Evolutionary conservation across 2,329 filamentous ascomycete genomes (phyloP).

Genomic region (Phyllosticta citrichinensis): DNA sequence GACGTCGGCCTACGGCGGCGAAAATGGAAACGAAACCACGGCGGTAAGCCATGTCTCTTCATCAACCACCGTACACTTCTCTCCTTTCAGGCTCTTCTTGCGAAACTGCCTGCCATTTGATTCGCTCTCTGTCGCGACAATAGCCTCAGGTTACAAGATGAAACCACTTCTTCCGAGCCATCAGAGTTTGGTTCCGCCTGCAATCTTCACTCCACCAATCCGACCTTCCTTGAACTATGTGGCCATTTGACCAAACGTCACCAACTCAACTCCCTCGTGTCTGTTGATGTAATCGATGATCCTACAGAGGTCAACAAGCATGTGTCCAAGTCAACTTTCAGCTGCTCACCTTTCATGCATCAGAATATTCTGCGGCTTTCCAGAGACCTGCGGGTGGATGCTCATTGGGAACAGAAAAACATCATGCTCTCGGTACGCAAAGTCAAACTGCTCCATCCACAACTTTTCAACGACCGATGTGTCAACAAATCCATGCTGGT

Average conservation of each 20-base stretch:
- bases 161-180: not conserved
- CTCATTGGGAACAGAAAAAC: conserved; percentile 39
- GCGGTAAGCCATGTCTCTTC: not conserved
- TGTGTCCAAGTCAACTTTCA: no score
- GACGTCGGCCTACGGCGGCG: not conserved
- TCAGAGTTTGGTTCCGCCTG: conserved; percentile 19
- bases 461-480: conserved; percentile 31
- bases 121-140: not conserved
- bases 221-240: conserved; percentile 27
- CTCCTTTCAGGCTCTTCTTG: no score
- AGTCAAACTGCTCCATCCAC: conserved; percentile 40
- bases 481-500: conserved; percentile 33
- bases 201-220: conserved; percentile 23
- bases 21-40: not conserved
- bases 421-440: conserved; percentile 36
- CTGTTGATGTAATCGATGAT: conserved; percentile 37
- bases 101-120: not conserved
- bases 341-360: conserved; percentile 32
- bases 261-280: conserved; percentile 37
- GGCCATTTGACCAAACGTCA: conserved; percentile 27
- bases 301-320: not conserved
- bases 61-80: no score
- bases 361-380: conserved; percentile 37
- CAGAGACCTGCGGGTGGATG: conserved; percentile 40
- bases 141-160: not conserved